Evolutionary conservation across 352 stramenopile species (phyloP).

Genomic region (Phytophthora melonis): DNA sequence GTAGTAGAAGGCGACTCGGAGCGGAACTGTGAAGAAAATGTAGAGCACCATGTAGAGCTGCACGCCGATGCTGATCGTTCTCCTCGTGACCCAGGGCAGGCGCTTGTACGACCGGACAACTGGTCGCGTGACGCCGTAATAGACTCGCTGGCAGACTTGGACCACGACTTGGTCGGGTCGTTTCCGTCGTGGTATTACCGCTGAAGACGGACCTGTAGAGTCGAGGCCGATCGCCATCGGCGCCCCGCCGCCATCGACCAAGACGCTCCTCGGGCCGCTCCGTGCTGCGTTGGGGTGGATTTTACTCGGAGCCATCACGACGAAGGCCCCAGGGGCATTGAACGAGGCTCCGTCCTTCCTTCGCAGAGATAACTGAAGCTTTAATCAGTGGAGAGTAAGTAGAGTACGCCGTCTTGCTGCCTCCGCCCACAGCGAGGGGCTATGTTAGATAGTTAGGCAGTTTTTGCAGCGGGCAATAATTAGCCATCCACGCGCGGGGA

Average conservation of each 20-base stretch:
- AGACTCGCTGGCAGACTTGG: not conserved
- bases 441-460: no score
- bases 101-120: conserved; percentile 19
- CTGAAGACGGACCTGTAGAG: not conserved
- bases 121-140: not conserved
- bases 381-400: no score
- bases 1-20: conserved; percentile 38
- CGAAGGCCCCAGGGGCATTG: not conserved
- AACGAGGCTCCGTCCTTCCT: not conserved
- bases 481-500: no score
- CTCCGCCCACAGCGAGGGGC: no score
- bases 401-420: no score
- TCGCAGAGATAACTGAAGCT: no score
- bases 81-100: conserved; percentile 20
- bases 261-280: not conserved
- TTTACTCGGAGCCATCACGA: not conserved
- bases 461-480: no score
- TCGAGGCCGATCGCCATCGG: not conserved
- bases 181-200: not conserved
- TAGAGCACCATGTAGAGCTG: conserved; percentile 28
- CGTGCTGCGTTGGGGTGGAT: not conserved
- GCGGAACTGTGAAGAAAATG: conserved; percentile 33
- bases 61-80: conserved; percentile 18
- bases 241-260: not conserved
- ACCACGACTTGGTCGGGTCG: not conserved